A percentile compares a stretch with the other conserved stretches of the same genome.
Evolutionary conservation across 1,284 basidiomycete genomes (phyloP).

Genomic region (Ceratobasidium sp.): DNA sequence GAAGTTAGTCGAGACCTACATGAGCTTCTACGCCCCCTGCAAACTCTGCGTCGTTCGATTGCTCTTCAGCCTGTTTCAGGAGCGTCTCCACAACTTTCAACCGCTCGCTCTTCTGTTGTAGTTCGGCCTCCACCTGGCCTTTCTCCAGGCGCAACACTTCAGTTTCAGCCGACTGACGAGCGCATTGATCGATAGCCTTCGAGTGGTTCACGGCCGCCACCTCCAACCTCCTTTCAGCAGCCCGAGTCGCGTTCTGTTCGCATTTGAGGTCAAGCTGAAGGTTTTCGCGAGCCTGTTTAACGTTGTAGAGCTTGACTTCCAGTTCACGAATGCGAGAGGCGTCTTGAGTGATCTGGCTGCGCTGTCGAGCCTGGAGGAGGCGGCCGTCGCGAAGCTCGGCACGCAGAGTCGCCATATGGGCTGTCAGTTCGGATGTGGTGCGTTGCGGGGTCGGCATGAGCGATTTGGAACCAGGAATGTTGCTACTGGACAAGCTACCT

Average conservation of each 20-base stretch:
- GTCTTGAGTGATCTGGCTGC: neutral
- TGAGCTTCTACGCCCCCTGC: neutral
- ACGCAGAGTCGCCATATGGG: slow-evolving; percentile 18
- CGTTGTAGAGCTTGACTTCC: neutral
- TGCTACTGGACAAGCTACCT: neutral
- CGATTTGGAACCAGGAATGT: neutral
- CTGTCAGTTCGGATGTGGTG: neutral
- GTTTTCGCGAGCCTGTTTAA: neutral
- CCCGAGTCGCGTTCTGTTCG: slow-evolving; percentile 2
- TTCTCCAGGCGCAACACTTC: slow-evolving; percentile 13
- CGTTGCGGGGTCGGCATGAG: slow-evolving; percentile 13
- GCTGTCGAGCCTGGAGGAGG: neutral
- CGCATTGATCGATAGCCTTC: slow-evolving; percentile 8
- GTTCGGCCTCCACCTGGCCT: neutral
- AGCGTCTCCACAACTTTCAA: neutral
- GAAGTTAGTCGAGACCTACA: neutral
- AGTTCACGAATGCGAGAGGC: neutral
- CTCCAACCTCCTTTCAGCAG: slow-evolving; percentile 1
- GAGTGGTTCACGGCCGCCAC: slow-evolving; percentile 22
- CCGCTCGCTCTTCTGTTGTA: neutral
- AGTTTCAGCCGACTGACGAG: neutral
- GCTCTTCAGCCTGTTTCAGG: neutral
- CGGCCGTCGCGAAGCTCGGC: slow-evolving; percentile 29
- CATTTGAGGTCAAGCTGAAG: neutral
- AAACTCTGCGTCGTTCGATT: neutral